phyloP scores from a whole-genome alignment of 257 asterid species.

The Anisodus tanguticus region DNA sequence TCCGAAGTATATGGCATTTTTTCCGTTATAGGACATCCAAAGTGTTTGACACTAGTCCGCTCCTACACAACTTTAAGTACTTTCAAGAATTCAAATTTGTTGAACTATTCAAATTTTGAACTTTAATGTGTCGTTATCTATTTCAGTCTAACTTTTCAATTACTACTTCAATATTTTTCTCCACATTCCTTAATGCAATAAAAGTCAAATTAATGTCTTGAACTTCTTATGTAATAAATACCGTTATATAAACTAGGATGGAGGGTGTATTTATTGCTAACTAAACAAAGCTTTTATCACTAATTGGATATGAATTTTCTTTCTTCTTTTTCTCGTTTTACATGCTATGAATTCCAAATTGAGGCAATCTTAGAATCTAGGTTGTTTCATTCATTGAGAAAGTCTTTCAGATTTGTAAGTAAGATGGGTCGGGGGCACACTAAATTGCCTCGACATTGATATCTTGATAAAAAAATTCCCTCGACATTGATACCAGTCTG shows the following conservation, averaged over 20 bases:
- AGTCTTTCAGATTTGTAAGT: neutral
- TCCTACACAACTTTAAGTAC: neutral
- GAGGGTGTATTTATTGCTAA: neutral
- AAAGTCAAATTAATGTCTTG: neutral
- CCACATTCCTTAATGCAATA: neutral
- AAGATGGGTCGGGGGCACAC: too few relatives aligned
- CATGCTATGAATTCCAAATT: neutral
- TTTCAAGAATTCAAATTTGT: neutral
- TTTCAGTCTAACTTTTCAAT: neutral
- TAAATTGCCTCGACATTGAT: too few relatives aligned
- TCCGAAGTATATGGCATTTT: neutral
- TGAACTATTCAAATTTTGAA: neutral
- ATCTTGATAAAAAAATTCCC: neutral
- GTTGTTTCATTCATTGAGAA: neutral
- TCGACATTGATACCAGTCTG: neutral
- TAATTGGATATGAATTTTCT: neutral
- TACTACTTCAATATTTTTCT: neutral
- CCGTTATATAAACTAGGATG: neutral
- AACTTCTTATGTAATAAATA: neutral
- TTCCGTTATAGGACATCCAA: neutral
- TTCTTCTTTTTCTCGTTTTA: neutral
- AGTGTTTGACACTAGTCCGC: neutral
- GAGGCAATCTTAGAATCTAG: neutral
- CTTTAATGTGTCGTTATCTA: neutral
- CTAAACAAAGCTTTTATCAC: neutral